A percentile compares a stretch with the other conserved stretches of the same genome.
phyloP scores from a whole-genome alignment of 2,329 filamentous ascomycete genomes.

The Chaetomiaceae sp. region DNA sequence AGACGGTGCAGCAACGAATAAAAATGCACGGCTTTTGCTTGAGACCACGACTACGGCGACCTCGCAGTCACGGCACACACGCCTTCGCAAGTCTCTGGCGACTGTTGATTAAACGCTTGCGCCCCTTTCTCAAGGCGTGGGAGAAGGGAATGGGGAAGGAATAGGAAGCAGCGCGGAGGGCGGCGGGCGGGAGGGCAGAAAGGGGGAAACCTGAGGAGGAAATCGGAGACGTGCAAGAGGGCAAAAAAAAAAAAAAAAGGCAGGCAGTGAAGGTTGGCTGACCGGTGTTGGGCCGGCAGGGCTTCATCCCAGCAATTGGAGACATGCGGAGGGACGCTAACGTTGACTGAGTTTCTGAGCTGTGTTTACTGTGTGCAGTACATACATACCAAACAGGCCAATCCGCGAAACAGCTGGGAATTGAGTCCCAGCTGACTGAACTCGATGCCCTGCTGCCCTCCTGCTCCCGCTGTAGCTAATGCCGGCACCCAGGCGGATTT shows the following conservation, averaged over 20 bases:
- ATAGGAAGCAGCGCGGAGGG: constrained; percentile 4
- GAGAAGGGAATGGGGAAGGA: constrained; percentile 11
- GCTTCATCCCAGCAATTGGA: neutral
- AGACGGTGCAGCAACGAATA: constrained; percentile 2
- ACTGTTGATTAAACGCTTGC: constrained; percentile 1
- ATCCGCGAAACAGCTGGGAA: too few species aligned
- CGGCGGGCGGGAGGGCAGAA: constrained; percentile 13
- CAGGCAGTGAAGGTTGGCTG: neutral
- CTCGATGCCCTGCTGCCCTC: too few species aligned
- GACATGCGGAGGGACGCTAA: too few species aligned
- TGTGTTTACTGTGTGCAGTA: too few species aligned
- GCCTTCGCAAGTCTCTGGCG: neutral
- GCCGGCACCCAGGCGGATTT: too few species aligned
- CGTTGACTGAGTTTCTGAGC: too few species aligned
- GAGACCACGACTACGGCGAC: too few species aligned
- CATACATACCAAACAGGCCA: too few species aligned
- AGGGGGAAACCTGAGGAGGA: constrained; percentile 22
- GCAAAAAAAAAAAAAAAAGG: constrained; percentile 7
- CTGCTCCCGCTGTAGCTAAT: too few species aligned
- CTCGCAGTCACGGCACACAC: constrained; percentile 2
- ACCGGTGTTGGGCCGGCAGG: constrained; percentile 1
- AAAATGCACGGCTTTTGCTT: neutral
- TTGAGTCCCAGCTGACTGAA: too few species aligned
- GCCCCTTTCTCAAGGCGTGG: constrained; percentile 7
- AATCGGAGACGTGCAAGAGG: constrained; percentile 6